These are phyloP conservation scores for Dictyostelium brefeldianum DNA, from an alignment of 78 protist species.

Conservation along the genomic window DNA sequence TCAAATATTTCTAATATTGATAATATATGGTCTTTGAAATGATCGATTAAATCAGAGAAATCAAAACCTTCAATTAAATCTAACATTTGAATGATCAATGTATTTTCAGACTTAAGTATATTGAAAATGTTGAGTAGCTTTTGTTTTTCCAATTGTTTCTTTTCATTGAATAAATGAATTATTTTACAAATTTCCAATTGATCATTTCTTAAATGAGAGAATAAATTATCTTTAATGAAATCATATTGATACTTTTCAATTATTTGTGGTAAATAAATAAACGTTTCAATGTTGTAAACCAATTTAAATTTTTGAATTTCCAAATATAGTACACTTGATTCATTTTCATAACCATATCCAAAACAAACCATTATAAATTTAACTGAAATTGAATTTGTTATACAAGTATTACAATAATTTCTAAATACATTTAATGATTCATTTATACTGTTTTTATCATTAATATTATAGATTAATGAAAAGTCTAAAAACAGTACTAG, in stretches of 20 bases:
- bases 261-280: neutral
- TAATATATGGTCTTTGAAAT: neutral
- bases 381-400: neutral
- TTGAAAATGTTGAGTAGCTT: neutral
- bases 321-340: neutral
- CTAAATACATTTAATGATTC: neutral
- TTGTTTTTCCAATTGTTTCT: neutral
- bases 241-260: neutral
- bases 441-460: neutral
- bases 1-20: neutral
- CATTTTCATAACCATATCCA: neutral
- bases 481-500: neutral
- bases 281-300: neutral
- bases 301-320: neutral
- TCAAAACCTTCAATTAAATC: conserved; percentile 12
- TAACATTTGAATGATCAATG: neutral
- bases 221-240: conserved; percentile 3
- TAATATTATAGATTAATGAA: neutral
- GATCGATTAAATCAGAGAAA: neutral
- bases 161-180: neutral
- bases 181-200: neutral
- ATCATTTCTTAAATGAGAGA: conserved; percentile 13
- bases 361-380: neutral
- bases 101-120: neutral
- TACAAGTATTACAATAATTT: neutral